Base-by-base conservation (phyloP, 2,329 filamentous ascomycete genomes). In the Paraconiothyrium brasiliense region DNA sequence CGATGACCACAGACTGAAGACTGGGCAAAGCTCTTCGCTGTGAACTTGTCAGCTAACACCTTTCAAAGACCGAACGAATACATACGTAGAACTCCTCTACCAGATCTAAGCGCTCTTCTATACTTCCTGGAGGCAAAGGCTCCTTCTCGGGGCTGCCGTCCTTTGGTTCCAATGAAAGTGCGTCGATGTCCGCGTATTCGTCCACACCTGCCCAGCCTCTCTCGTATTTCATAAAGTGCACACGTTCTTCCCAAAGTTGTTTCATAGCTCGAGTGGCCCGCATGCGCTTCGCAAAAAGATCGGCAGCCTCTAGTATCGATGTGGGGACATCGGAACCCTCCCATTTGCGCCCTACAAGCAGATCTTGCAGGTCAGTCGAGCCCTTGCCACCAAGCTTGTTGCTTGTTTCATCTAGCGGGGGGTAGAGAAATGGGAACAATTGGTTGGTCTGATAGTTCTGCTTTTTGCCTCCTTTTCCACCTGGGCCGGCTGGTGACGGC, bases 371-470 rank as follows among this genome's bases (percentile, higher is more conserved):
- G 46, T 92, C 91, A 6, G 93, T 92, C 22, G 86, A 87, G 13
- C 94, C 94, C 75, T 97, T 97, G 0, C 94, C 94, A 54, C 95
- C 94, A 41, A 94, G 89, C 69, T 90, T 92, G 74, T 97, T 97
- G 79, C 93, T 97, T 27, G 89, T 90, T 64, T 90, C 90, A 78
- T 97, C 94, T 20, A 97, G 83, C 1, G 95, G 95, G 1, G 95
- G 95, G 70, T 99, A 99, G 81, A 99, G 89, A 74, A 99, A 98
- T 0, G 95, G 95, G 67, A 99, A 98, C 75, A 97, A 95, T 71
- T 99, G 95, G 74, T 99, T 99, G 0, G 95, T 99, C 78, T 99
- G 95, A 72, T 99, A 99, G 70, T 98, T 99, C 74, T 99, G 95
- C 76, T 99, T 99, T 84, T 99, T 99, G 0, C 91, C 94, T 56